These are phyloP conservation scores for Gnomoniopsis sp. DNA, from an alignment of 2,329 filamentous ascomycete species.

Conservation along the genomic window DNA sequence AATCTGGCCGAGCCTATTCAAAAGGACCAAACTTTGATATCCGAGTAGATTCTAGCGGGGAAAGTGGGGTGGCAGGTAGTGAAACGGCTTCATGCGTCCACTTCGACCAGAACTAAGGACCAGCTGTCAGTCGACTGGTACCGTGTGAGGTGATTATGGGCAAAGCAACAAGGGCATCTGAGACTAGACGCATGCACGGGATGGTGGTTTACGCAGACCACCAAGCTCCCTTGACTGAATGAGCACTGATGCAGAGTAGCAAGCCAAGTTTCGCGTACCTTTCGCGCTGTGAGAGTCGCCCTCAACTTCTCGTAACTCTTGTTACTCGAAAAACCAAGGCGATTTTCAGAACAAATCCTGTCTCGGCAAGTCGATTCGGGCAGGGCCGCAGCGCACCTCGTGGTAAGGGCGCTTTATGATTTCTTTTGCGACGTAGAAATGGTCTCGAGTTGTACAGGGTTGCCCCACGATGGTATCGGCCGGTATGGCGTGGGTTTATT, in stretches of 20 bases:
- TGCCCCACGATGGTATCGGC: neutral
- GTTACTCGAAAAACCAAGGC: neutral
- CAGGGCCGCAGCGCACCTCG: no score
- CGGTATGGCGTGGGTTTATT: neutral
- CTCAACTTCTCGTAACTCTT: neutral
- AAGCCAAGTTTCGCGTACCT: conserved; percentile 1
- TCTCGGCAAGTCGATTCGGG: no score
- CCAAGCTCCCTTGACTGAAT: neutral
- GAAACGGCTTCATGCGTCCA: conserved; percentile 13
- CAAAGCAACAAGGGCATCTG: conserved; percentile 12
- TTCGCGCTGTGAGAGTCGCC: neutral
- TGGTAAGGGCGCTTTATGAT: neutral
- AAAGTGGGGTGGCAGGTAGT: conserved; percentile 6
- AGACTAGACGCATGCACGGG: conserved; percentile 2
- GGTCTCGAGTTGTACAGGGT: conserved; percentile 7
- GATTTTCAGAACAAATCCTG: no score
- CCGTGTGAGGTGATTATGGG: neutral
- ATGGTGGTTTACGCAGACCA: neutral
- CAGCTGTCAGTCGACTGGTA: conserved; percentile 2
- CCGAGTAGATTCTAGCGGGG: neutral
- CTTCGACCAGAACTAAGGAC: neutral
- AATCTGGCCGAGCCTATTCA: neutral
- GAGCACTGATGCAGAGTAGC: neutral
- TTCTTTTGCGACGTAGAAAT: neutral
- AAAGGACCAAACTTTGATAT: neutral